Percentiles rank a stretch among this genome's conserved stretches.
Evolutionary conservation across 1,284 basidiomycete species (phyloP).

Genomic region (Trametes polyzona): DNA sequence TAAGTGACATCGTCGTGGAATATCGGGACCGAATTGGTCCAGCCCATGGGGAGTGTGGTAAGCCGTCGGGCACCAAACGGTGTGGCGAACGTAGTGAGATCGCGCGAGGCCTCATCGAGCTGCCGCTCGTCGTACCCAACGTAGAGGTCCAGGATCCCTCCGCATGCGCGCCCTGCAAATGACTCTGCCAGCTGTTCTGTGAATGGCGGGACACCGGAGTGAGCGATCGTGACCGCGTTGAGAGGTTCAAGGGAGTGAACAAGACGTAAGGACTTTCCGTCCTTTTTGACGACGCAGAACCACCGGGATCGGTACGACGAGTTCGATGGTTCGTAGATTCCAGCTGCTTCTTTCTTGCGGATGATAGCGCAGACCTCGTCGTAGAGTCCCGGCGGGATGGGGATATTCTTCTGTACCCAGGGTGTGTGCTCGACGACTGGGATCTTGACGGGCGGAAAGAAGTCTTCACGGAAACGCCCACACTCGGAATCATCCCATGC

Average conservation of each 20-base stretch:
- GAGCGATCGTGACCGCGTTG: slow-evolving; percentile 39
- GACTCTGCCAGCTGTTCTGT: slow-evolving; percentile 36
- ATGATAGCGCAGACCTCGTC: slow-evolving; percentile 39
- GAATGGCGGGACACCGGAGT: slow-evolving; percentile 34
- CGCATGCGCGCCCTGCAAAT: slow-evolving; percentile 22
- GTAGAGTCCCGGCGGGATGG: slow-evolving; percentile 42
- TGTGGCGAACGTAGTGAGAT: slow-evolving; percentile 32
- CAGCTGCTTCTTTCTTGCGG: slow-evolving; percentile 35
- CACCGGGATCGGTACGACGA: slow-evolving; percentile 43
- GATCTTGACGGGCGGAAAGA: slow-evolving; percentile 40
- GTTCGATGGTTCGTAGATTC: slow-evolving; percentile 42
- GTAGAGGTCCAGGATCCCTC: slow-evolving; percentile 34
- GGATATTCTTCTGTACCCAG: slow-evolving; percentile 43
- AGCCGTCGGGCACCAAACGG: slow-evolving; percentile 30
- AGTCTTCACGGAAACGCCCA: slow-evolving; percentile 40
- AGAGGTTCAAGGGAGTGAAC: slow-evolving; percentile 40
- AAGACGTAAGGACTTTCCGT: slow-evolving; percentile 37
- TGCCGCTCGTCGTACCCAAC: slow-evolving; percentile 25
- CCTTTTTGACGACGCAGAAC: slow-evolving; percentile 47
- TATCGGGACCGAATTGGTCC: slow-evolving; percentile 43
- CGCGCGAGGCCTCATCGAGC: slow-evolving; percentile 32
- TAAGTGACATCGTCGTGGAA: slow-evolving; percentile 41
- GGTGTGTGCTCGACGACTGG: slow-evolving; percentile 39
- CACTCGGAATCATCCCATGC: slow-evolving; percentile 40
- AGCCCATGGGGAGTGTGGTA: slow-evolving; percentile 41